A percentile compares a stretch with the other conserved stretches of the same genome.
These are phyloP conservation scores for Amanita exitialis DNA, from an alignment of 768 basidiomycete genomes.

Conservation along the genomic window DNA sequence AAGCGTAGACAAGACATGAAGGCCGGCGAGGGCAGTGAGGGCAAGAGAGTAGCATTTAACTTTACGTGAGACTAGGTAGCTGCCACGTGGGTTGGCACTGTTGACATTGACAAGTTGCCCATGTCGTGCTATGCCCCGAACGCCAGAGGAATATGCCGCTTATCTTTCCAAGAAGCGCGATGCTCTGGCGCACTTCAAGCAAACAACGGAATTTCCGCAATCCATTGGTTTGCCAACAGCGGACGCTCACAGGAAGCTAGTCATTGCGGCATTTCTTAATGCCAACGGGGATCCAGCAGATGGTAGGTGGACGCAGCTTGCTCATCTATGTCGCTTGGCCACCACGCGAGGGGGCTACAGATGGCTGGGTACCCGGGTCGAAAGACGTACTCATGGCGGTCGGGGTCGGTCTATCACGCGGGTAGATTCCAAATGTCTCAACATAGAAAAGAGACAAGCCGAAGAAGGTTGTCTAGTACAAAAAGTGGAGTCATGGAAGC, in stretches of 20 bases:
- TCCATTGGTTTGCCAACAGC: conserved; percentile 10
- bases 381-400: conserved; percentile 15
- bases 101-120: not conserved
- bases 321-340: conserved; percentile 27
- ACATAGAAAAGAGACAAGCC: conserved; percentile 23
- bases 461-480: conserved; percentile 15
- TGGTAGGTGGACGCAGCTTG: conserved; percentile 37
- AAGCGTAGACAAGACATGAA: conserved; percentile 23
- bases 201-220: not conserved
- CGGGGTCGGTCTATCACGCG: conserved; percentile 28
- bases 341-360: conserved; percentile 27
- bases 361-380: conserved; percentile 17
- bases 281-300: conserved; percentile 29
- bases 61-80: not conserved
- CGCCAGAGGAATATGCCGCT: not conserved
- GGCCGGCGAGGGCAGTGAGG: not conserved
- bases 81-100: not conserved
- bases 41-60: conserved; percentile 1
- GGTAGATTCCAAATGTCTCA: conserved; percentile 39
- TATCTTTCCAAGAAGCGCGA: conserved; percentile 1
- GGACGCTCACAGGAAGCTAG: conserved; percentile 20
- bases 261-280: conserved; percentile 23
- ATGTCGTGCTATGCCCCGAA: not conserved
- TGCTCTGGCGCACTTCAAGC: not conserved
- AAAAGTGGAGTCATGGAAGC: conserved; percentile 18